Evolutionary conservation across 345 rosid species (phyloP), one percentile per base, ranked within the genome.

Genomic region (Carallia pectinifolia): DNA sequence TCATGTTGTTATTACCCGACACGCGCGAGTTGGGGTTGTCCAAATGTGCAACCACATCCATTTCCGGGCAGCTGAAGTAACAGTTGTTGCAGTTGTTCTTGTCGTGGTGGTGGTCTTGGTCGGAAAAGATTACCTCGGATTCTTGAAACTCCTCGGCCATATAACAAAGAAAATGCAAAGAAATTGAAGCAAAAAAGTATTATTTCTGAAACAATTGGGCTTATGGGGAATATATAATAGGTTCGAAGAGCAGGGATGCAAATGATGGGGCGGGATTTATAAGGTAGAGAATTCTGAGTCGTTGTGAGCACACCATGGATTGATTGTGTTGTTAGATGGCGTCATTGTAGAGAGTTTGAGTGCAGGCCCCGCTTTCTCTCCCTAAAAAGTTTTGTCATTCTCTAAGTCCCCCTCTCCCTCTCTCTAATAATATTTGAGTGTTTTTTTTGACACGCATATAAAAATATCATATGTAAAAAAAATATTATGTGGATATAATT

Each of bases 121-220:
- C 89, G 23, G 85, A 65, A 74, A 87, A 85, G 4, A 67, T 71
- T 0, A 85, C 64, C 8, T 87, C 89, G 61, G 92, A 85, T 77
- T 87, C 89, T 37, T 85, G 79, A 58, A 85, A 80, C 61, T 85
- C 92, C 44, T 85, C 88, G 16, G 79, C 88, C 89, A 84, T 84
- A 30, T 59, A 29, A 2, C 7, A 9, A 50, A 10, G 52, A 53
- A 38, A 29, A 27, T 1, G 1, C 2, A 52, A 65, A 23, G 17
- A 16, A 12, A 31, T 4, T 6, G 27, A 34, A 7, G 55, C 17
- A 47, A 15, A 58, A 0, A 9, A 4, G 13, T 39, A 55, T 23
- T 0, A 55, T 23, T n/a, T 9, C 9, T 55, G 2, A 56, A 56
- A 3, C 31, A 5, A 19, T 52, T 52, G 15, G 33, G 60, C 31